phyloP scores from a whole-genome alignment of 305 asterid species.

The Salvia sclarea region DNA sequence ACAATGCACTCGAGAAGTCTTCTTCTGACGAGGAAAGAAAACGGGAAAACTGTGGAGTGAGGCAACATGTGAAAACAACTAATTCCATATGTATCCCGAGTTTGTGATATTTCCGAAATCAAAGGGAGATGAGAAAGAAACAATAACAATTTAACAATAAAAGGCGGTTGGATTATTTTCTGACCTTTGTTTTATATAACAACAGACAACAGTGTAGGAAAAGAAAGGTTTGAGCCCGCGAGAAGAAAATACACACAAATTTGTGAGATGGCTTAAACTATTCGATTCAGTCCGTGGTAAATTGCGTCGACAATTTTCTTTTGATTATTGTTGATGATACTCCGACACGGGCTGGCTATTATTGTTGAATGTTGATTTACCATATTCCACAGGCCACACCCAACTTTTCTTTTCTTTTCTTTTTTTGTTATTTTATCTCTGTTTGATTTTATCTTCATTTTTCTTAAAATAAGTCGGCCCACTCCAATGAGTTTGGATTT shows the following conservation, averaged over 20 bases:
- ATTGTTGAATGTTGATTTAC: not conserved
- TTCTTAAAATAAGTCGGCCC: not conserved
- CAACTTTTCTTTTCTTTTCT: not conserved
- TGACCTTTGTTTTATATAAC: not conserved
- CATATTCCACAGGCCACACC: too few relatives aligned
- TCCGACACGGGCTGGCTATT: not conserved
- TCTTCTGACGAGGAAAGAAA: not conserved
- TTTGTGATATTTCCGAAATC: constrained; percentile 19
- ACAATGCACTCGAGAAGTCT: constrained; percentile 13
- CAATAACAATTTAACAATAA: not conserved
- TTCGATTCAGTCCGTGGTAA: constrained; percentile 18
- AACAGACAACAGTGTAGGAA: not conserved
- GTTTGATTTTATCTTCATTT: too few relatives aligned
- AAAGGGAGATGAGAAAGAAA: not conserved
- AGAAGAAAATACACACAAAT: not conserved
- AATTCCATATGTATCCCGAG: not conserved
- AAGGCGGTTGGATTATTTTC: not conserved
- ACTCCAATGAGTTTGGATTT: too few relatives aligned
- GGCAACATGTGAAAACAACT: not conserved
- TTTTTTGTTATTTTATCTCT: too few relatives aligned
- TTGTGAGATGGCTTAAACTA: not conserved
- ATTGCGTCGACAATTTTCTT: not conserved
- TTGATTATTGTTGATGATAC: not conserved
- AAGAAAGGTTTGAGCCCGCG: not conserved
- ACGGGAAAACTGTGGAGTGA: not conserved